Evolutionary conservation across 345 rosid genomes (phyloP).

Genomic region (Sonneratia alba): DNA sequence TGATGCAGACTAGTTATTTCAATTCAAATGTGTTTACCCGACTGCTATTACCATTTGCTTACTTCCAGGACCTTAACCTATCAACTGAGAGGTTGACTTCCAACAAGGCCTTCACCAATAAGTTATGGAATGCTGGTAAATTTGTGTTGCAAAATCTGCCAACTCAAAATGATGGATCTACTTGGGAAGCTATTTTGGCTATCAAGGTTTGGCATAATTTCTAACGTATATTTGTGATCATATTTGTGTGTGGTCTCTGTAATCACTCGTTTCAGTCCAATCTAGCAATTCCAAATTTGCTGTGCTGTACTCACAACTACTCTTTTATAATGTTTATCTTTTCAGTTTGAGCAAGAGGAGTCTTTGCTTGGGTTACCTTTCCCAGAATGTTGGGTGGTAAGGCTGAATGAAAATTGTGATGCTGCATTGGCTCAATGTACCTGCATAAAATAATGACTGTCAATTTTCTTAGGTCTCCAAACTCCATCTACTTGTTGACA

Average conservation of each 20-base stretch:
- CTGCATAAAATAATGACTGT: not conserved
- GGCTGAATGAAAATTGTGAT: constrained; percentile 12
- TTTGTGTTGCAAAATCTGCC: constrained; percentile 85
- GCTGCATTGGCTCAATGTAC: not conserved
- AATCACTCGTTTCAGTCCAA: not conserved
- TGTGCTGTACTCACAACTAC: constrained; percentile 8
- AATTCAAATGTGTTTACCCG: constrained; percentile 9
- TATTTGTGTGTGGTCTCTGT: not conserved
- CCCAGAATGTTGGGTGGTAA: constrained; percentile 96
- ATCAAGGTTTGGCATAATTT: constrained; percentile 41
- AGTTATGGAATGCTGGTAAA: constrained; percentile 99
- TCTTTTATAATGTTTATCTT: constrained; percentile 4
- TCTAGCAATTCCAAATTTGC: not conserved
- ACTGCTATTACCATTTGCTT: constrained; percentile 15
- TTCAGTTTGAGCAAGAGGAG: constrained; percentile 70
- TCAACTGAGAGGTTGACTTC: constrained; percentile 89
- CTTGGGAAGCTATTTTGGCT: constrained; percentile 62
- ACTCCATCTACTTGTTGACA: constrained; percentile 76
- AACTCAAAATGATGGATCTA: constrained; percentile 45
- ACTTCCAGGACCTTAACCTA: constrained; percentile 76
- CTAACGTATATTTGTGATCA: not conserved
- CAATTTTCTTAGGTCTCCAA: constrained; percentile 59
- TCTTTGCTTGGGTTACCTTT: constrained; percentile 50
- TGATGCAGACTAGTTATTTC: not conserved
- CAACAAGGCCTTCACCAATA: constrained; percentile 93